Percentiles rank a stretch among this genome's conserved stretches.
These are phyloP conservation scores for Pochonia chlamydosporia DNA, from an alignment of 2,329 filamentous ascomycete genomes.

Conservation along the genomic window DNA sequence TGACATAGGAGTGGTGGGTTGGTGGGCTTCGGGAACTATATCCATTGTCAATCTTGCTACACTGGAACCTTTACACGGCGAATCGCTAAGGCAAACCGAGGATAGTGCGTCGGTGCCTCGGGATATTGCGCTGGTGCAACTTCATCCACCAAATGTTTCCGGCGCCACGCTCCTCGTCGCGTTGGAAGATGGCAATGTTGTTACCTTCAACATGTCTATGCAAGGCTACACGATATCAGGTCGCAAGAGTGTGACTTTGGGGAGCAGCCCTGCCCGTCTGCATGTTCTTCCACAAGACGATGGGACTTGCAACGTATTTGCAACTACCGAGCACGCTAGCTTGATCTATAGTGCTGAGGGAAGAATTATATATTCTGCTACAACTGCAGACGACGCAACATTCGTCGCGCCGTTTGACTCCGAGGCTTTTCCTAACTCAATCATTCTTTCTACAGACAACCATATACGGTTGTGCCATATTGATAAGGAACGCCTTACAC, in stretches of 20 bases:
- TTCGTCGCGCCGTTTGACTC: conserved; percentile 79
- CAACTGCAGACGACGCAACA: conserved; percentile 81
- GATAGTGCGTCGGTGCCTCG: conserved; percentile 76
- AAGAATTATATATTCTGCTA: conserved; percentile 84
- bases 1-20: conserved; percentile 71
- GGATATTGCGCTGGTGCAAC: conserved; percentile 71
- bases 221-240: conserved; percentile 58
- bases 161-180: conserved; percentile 79
- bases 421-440: conserved; percentile 71
- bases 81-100: conserved; percentile 51
- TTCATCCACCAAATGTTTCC: conserved; percentile 54
- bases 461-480: conserved; percentile 76
- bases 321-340: conserved; percentile 89
- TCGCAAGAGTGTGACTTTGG: conserved; percentile 77
- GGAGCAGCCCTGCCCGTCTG: conserved; percentile 78
- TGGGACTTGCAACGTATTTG: conserved; percentile 75
- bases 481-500: conserved; percentile 79
- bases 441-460: conserved; percentile 71
- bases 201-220: conserved; percentile 70
- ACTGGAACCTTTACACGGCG: conserved; percentile 60
- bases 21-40: conserved; percentile 79
- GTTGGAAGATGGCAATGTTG: conserved; percentile 86
- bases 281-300: conserved; percentile 66
- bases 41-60: conserved; percentile 65
- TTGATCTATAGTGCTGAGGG: conserved; percentile 87